A percentile compares a stretch with the other conserved stretches of the same genome.
Evolutionary conservation across 345 rosid species (phyloP).

Genomic region (Ceriops zippeliana): DNA sequence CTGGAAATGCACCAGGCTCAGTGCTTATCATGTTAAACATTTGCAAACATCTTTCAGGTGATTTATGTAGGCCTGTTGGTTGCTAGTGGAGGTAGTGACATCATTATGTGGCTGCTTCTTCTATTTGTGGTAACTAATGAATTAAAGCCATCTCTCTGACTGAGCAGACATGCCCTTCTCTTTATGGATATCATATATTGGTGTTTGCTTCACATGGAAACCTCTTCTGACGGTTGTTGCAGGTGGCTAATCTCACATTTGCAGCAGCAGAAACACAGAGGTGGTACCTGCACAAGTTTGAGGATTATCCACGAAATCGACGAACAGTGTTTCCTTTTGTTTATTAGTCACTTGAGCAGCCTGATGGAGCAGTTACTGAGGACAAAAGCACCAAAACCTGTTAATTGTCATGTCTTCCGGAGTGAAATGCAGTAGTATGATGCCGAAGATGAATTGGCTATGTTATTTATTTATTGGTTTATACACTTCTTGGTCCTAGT

Average conservation of each 20-base stretch:
- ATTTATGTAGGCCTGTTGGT: slow-evolving; percentile 60
- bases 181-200: neutral
- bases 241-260: slow-evolving; percentile 62
- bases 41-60: slow-evolving; percentile 38
- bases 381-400: too few relatives aligned
- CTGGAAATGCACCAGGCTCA: neutral
- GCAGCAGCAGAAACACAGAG: slow-evolving; percentile 72
- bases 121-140: slow-evolving; percentile 51
- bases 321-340: slow-evolving; percentile 48
- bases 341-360: slow-evolving; percentile 17
- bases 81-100: slow-evolving; percentile 70
- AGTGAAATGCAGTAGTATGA: too few relatives aligned
- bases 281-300: slow-evolving; percentile 66
- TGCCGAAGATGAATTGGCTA: too few relatives aligned
- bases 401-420: too few relatives aligned
- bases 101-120: slow-evolving; percentile 59
- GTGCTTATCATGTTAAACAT: neutral
- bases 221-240: slow-evolving; percentile 16
- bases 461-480: too few relatives aligned
- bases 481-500: too few relatives aligned
- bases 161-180: neutral
- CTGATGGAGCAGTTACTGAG: too few relatives aligned
- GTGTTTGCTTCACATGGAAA: neutral
- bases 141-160: neutral
- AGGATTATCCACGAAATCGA: slow-evolving; percentile 53